Conservation (phyloP, 805 yeast genomes). For the Hanseniaspora meyeri region DNA sequence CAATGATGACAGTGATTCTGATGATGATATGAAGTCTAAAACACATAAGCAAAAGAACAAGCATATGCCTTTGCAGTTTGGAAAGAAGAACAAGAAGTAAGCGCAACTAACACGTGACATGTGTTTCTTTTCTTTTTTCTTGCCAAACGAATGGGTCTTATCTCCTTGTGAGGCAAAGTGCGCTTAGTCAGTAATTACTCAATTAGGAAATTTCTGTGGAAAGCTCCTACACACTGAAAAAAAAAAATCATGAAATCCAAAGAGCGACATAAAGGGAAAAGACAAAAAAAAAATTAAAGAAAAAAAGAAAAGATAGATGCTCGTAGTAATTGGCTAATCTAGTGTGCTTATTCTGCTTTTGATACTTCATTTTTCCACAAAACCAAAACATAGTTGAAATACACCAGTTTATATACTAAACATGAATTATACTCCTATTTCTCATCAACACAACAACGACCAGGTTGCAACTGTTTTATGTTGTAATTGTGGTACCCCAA, state of each 20-base stretch:
- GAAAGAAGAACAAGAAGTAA: constrained; percentile 17
- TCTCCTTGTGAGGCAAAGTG: neutral
- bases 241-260: neutral
- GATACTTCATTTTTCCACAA: no score
- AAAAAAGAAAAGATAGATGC: no score
- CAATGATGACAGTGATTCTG: constrained; percentile 3
- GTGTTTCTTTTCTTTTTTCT: neutral
- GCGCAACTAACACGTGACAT: neutral
- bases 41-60: constrained; percentile 18
- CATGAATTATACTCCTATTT: constrained; percentile 32
- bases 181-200: neutral
- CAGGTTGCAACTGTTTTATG: constrained; percentile 77
- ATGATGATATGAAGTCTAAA: constrained; percentile 16
- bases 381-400: no score
- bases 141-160: neutral
- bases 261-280: neutral
- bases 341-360: no score
- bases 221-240: neutral
- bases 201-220: neutral
- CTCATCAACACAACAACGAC: constrained; percentile 26
- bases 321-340: no score
- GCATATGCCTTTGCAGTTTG: constrained; percentile 22
- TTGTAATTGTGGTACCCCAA: constrained; percentile 96
- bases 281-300: no score
- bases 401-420: no score